phyloP scores from a whole-genome alignment of 2,329 filamentous ascomycete species.

The Laburnicola sp. region DNA sequence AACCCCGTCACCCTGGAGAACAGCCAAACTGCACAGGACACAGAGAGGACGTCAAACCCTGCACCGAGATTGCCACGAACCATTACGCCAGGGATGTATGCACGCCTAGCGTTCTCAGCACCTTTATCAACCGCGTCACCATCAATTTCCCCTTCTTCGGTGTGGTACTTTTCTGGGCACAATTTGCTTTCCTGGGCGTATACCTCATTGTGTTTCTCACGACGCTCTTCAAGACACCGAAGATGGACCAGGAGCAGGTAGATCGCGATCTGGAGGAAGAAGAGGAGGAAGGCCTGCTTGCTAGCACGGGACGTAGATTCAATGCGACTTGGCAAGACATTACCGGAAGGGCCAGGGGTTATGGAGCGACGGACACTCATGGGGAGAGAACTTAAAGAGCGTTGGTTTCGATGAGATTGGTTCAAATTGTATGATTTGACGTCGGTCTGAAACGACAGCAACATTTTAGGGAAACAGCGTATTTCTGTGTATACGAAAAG shows the following conservation, averaged over 20 bases:
- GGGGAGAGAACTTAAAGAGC: constrained; percentile 19
- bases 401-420: not conserved
- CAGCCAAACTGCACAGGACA: constrained; percentile 76
- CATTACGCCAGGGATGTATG: constrained; percentile 77
- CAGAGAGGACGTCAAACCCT: constrained; percentile 73
- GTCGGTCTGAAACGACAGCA: not conserved
- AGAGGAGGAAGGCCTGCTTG: constrained; percentile 89
- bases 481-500: not conserved
- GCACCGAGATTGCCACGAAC: constrained; percentile 74
- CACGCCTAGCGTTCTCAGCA: constrained; percentile 87
- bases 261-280: constrained; percentile 90
- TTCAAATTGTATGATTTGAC: not conserved
- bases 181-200: constrained; percentile 84
- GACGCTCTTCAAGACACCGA: constrained; percentile 77
- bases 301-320: constrained; percentile 78
- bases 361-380: constrained; percentile 36
- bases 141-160: constrained; percentile 97
- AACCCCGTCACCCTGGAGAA: constrained; percentile 62
- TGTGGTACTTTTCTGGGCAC: constrained; percentile 90
- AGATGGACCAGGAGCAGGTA: constrained; percentile 72
- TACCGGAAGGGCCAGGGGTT: constrained; percentile 58
- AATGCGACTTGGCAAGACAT: constrained; percentile 89
- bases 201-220: constrained; percentile 82
- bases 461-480: no score
- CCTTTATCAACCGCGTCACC: constrained; percentile 88